Percentiles rank a stretch among this genome's conserved stretches.
Evolutionary conservation across 176 grass and related monocot genomes (phyloP).

Genomic region (Calamus simplicifolius): DNA sequence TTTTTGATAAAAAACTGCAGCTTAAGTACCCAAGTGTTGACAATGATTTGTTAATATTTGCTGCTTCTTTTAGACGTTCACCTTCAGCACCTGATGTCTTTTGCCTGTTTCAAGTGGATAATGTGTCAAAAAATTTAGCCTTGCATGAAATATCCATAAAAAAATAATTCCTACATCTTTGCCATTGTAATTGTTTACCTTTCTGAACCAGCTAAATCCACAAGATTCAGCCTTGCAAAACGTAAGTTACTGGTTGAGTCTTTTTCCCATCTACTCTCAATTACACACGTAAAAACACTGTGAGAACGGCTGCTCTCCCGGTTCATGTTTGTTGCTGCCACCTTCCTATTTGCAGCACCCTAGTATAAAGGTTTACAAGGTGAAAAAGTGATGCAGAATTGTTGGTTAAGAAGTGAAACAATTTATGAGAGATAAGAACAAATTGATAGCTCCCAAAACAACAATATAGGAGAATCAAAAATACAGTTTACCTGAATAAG

Average conservation of each 20-base stretch:
- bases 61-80: conserved; percentile 89
- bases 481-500: conserved; percentile 53
- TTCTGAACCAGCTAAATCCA: conserved; percentile 96
- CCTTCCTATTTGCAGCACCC: conserved; percentile 89
- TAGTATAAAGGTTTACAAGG: conserved; percentile 20
- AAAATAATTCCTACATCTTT: not conserved
- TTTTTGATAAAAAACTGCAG: not conserved
- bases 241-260: conserved; percentile 61
- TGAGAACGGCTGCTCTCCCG: conserved; percentile 88
- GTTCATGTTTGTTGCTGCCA: conserved; percentile 95
- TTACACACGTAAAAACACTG: conserved; percentile 92
- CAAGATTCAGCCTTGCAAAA: conserved; percentile 94
- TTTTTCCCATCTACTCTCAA: conserved; percentile 90
- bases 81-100: conserved; percentile 95
- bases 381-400: not conserved
- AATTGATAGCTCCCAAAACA: not conserved
- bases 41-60: conserved; percentile 94
- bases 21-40: conserved; percentile 79
- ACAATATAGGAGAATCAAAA: conserved; percentile 3
- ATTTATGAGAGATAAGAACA: no score
- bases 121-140: conserved; percentile 16
- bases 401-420: no score
- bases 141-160: not conserved
- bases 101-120: conserved; percentile 64
- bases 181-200: conserved; percentile 31